A percentile compares a stretch with the other conserved stretches of the same genome.
phyloP scores from a whole-genome alignment of 768 basidiomycete genomes.

The Auriculariales sp. region DNA sequence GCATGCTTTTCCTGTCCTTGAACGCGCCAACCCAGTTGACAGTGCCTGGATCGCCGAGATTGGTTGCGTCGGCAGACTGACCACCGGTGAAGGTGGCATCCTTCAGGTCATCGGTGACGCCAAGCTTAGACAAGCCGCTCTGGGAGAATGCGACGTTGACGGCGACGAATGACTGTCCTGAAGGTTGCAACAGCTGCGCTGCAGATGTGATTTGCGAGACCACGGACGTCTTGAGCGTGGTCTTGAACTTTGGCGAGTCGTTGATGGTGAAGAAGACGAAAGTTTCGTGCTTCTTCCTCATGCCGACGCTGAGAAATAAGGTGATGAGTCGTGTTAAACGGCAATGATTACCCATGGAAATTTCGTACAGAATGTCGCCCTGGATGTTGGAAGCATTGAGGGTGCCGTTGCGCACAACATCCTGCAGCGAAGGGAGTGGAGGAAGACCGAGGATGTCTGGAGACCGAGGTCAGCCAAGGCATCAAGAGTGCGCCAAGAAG shows the following conservation, averaged over 20 bases:
- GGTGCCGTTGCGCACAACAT: neutral
- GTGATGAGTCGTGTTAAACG: neutral
- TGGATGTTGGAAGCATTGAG: slow-evolving; percentile 7
- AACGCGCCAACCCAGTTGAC: slow-evolving; percentile 34
- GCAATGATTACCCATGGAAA: neutral
- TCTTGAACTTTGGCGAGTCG: slow-evolving; percentile 9
- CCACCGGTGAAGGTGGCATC: slow-evolving; percentile 9
- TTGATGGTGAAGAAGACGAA: slow-evolving; percentile 14
- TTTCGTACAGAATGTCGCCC: slow-evolving; percentile 8
- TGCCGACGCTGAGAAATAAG: slow-evolving; percentile 8
- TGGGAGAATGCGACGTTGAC: slow-evolving; percentile 13
- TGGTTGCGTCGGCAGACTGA: slow-evolving; percentile 19
- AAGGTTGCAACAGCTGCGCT: neutral
- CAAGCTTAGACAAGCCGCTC: slow-evolving; percentile 8
- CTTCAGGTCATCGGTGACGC: slow-evolving; percentile 10
- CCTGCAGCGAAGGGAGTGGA: neutral
- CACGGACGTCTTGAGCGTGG: slow-evolving; percentile 3
- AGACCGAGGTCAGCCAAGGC: too few relatives aligned
- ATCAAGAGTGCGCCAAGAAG: too few relatives aligned
- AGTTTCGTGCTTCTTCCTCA: slow-evolving; percentile 12
- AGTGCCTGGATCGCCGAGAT: slow-evolving; percentile 23
- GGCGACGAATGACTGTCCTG: slow-evolving; percentile 8
- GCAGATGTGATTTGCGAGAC: slow-evolving; percentile 4
- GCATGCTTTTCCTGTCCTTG: slow-evolving; percentile 10
- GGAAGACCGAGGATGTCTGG: neutral